phyloP scores from a whole-genome alignment of 164 flowering plant genomes.

The Vitis rotundifolia region DNA sequence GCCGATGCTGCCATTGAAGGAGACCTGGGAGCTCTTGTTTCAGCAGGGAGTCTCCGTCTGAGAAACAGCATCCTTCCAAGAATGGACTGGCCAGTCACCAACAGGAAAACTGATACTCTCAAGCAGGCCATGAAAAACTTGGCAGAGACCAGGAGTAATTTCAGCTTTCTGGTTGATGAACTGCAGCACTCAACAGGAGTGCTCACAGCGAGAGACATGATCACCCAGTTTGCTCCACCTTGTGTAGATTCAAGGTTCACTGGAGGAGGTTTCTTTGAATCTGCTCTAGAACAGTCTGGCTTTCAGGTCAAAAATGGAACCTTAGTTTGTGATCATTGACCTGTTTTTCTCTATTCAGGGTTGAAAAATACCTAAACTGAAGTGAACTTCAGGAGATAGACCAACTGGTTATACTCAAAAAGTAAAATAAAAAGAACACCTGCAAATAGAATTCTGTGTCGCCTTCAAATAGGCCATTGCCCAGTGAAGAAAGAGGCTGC shows the following conservation, averaged over 20 bases:
- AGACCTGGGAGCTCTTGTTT: slow-evolving; percentile 21
- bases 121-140: slow-evolving; percentile 38
- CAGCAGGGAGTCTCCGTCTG: slow-evolving; percentile 26
- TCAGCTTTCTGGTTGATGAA: slow-evolving; percentile 40
- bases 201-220: slow-evolving; percentile 40
- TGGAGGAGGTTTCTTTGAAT: slow-evolving; percentile 51
- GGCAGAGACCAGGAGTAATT: slow-evolving; percentile 26
- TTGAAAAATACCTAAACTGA: too few species aligned
- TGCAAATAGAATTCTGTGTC: neutral
- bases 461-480: too few species aligned
- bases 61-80: slow-evolving; percentile 22
- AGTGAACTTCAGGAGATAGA: too few species aligned
- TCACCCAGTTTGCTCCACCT: slow-evolving; percentile 48
- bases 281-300: slow-evolving; percentile 36
- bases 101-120: slow-evolving; percentile 35
- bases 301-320: slow-evolving; percentile 28
- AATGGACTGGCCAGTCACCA: slow-evolving; percentile 38
- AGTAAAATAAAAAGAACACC: neutral
- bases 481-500: too few species aligned
- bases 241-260: slow-evolving; percentile 28
- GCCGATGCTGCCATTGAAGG: slow-evolving; percentile 13
- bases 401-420: too few species aligned
- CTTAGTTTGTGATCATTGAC: slow-evolving; percentile 20
- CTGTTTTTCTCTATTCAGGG: too few species aligned
- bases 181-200: slow-evolving; percentile 21